Evolutionary conservation across 2,329 filamentous ascomycete genomes (phyloP).

Genomic region (Hortaea sp.): DNA sequence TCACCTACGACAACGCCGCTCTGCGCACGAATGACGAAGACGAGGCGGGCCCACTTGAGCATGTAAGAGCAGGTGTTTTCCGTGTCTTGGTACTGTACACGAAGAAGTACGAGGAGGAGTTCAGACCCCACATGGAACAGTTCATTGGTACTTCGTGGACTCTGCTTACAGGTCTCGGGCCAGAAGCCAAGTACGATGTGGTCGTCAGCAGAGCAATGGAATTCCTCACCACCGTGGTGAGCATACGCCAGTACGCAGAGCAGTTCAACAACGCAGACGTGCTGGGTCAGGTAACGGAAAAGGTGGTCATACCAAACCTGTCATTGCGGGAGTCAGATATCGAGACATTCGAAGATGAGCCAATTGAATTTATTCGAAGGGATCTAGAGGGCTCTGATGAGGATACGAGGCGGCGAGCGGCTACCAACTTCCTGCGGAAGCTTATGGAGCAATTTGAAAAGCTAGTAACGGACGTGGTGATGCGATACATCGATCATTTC

Average conservation of each 20-base stretch:
- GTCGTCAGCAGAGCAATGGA: constrained; percentile 90
- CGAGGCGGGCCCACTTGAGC: constrained; percentile 75
- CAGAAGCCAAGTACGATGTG: constrained; percentile 86
- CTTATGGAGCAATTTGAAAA: constrained; percentile 81
- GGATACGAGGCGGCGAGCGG: constrained; percentile 81
- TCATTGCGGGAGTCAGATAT: constrained; percentile 85
- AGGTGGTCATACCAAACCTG: constrained; percentile 90
- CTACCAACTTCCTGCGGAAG: constrained; percentile 86
- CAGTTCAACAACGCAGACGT: constrained; percentile 77
- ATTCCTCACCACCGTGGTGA: constrained; percentile 83
- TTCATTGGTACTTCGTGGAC: constrained; percentile 91
- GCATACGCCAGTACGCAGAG: constrained; percentile 64
- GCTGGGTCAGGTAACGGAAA: constrained; percentile 81
- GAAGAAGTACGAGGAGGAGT: constrained; percentile 91
- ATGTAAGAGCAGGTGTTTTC: constrained; percentile 86
- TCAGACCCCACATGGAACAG: constrained; percentile 65
- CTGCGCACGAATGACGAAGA: constrained; percentile 80
- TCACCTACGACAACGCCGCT: constrained; percentile 76
- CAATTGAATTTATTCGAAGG: constrained; percentile 92
- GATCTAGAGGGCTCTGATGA: constrained; percentile 95
- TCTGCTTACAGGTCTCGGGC: constrained; percentile 73
- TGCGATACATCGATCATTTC: constrained; percentile 78
- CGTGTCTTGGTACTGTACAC: constrained; percentile 83
- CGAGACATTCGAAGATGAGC: constrained; percentile 95
- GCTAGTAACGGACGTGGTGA: constrained; percentile 77